Evolutionary conservation across 1,284 basidiomycete genomes (phyloP).

Genomic region (Grifola frondosa): DNA sequence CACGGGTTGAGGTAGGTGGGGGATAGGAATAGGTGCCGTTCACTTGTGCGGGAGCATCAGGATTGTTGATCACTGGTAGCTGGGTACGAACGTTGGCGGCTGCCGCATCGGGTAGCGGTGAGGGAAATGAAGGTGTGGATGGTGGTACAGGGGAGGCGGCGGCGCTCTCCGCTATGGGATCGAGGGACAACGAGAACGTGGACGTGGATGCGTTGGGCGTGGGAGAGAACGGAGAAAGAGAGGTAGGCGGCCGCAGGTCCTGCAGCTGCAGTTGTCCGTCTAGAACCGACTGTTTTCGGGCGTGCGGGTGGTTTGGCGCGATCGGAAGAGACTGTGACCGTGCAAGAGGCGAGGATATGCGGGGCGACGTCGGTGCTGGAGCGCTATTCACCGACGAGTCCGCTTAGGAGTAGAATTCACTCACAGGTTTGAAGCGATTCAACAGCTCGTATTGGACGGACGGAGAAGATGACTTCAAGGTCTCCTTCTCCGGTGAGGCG

Average conservation of each 20-base stretch:
- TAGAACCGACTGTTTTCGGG: slow-evolving; percentile 67
- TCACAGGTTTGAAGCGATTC: too few relatives aligned
- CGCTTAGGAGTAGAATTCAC: not conserved
- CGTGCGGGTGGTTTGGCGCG: slow-evolving; percentile 69
- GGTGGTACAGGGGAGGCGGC: slow-evolving; percentile 28
- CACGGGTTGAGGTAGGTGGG: slow-evolving; percentile 15
- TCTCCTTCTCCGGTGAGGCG: slow-evolving; percentile 30
- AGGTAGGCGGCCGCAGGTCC: slow-evolving; percentile 32
- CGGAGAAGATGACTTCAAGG: slow-evolving; percentile 6
- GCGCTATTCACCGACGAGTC: too few relatives aligned
- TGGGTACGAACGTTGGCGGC: slow-evolving; percentile 18
- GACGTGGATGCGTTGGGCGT: slow-evolving; percentile 54
- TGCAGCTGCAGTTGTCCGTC: slow-evolving; percentile 51
- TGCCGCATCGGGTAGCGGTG: slow-evolving; percentile 19
- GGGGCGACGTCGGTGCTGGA: slow-evolving; percentile 27
- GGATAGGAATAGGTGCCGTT: slow-evolving; percentile 19
- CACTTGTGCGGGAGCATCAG: slow-evolving; percentile 9
- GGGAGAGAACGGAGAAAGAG: slow-evolving; percentile 36
- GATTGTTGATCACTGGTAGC: slow-evolving; percentile 12
- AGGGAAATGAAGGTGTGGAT: slow-evolving; percentile 27
- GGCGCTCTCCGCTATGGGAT: slow-evolving; percentile 62
- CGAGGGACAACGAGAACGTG: slow-evolving; percentile 63
- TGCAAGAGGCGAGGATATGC: slow-evolving; percentile 46
- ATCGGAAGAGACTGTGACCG: slow-evolving; percentile 53
- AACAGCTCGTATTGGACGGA: too few relatives aligned